phyloP scores from a whole-genome alignment of 2,329 filamentous ascomycete species.

The Nemania serpens region DNA sequence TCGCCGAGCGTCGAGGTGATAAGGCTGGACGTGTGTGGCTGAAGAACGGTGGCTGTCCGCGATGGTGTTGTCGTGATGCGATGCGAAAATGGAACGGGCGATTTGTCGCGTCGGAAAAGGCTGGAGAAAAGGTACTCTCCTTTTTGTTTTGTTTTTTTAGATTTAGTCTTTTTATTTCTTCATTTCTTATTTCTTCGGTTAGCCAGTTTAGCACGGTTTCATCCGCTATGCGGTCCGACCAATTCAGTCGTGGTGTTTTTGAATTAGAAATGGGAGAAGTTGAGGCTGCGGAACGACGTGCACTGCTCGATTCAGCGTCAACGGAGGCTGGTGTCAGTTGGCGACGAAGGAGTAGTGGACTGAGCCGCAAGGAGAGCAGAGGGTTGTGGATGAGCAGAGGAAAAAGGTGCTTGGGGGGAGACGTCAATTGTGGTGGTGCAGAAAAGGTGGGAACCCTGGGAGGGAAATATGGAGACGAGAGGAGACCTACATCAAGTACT shows the following conservation, averaged over 20 bases:
- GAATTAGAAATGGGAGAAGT: neutral
- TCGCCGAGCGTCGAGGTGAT: slow-evolving; percentile 37
- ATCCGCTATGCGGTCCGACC: neutral
- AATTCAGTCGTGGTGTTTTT: slow-evolving; percentile 3
- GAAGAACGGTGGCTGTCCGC: slow-evolving; percentile 43
- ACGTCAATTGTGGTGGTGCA: slow-evolving; percentile 41
- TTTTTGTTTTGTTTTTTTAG: too few species aligned
- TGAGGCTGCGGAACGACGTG: slow-evolving; percentile 10
- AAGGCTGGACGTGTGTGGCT: slow-evolving; percentile 43
- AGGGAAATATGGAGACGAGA: neutral
- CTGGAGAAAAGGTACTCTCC: neutral
- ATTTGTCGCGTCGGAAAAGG: slow-evolving; percentile 25
- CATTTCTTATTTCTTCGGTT: slow-evolving; percentile 1
- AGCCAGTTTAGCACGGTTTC: slow-evolving; percentile 4
- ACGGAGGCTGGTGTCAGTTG: slow-evolving; percentile 34
- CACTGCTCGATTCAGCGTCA: slow-evolving; percentile 21
- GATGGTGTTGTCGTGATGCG: slow-evolving; percentile 39
- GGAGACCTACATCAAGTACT: neutral
- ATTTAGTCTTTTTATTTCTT: neutral
- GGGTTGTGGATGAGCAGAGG: slow-evolving; percentile 42
- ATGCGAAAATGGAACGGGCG: slow-evolving; percentile 35
- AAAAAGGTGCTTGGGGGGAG: slow-evolving; percentile 39
- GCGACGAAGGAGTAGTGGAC: slow-evolving; percentile 35
- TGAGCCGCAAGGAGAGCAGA: slow-evolving; percentile 41
- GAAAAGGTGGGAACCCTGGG: slow-evolving; percentile 27